A percentile compares a stretch with the other conserved stretches of the same genome.
These are phyloP conservation scores for Kockiozyma suomiensis DNA, from an alignment of 805 yeast genomes.

Conservation along the genomic window DNA sequence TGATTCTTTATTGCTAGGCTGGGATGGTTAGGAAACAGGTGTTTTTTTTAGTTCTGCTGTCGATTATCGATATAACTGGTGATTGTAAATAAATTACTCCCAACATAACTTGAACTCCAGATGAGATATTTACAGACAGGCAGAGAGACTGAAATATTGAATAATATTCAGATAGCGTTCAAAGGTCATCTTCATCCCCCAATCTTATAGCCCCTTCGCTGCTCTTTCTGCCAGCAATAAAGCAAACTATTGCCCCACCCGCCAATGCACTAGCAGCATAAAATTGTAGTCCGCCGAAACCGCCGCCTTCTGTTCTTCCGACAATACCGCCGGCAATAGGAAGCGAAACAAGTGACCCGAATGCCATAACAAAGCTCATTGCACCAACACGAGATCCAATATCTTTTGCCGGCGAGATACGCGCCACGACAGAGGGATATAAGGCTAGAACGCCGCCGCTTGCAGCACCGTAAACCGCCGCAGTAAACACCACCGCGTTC, in stretches of 20 bases:
- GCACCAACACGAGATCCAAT: slow-evolving; percentile 57
- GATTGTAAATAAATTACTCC: neutral
- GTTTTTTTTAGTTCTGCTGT: neutral
- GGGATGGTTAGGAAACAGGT: neutral
- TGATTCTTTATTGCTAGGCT: neutral
- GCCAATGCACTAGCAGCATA: slow-evolving; percentile 24
- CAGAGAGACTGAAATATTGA: too few relatives aligned
- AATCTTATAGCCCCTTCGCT: slow-evolving; percentile 3
- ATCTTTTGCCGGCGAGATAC: slow-evolving; percentile 36
- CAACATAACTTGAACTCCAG: neutral
- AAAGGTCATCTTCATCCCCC: slow-evolving; percentile 2
- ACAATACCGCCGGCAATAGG: slow-evolving; percentile 40
- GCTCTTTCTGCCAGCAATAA: slow-evolving; percentile 22
- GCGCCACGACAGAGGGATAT: slow-evolving; percentile 41
- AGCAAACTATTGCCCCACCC: slow-evolving; percentile 33
- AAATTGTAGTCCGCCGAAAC: slow-evolving; percentile 20
- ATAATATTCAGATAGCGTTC: neutral
- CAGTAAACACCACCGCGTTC: slow-evolving; percentile 33
- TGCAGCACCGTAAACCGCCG: slow-evolving; percentile 41
- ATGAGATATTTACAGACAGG: too few relatives aligned
- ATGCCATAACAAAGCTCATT: slow-evolving; percentile 58
- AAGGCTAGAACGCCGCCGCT: slow-evolving; percentile 42
- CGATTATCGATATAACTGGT: neutral
- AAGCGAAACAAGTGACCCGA: slow-evolving; percentile 45
- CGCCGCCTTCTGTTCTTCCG: slow-evolving; percentile 10